These are phyloP conservation scores for Psilocybe azurescens DNA, from an alignment of 768 basidiomycete species.

Conservation along the genomic window DNA sequence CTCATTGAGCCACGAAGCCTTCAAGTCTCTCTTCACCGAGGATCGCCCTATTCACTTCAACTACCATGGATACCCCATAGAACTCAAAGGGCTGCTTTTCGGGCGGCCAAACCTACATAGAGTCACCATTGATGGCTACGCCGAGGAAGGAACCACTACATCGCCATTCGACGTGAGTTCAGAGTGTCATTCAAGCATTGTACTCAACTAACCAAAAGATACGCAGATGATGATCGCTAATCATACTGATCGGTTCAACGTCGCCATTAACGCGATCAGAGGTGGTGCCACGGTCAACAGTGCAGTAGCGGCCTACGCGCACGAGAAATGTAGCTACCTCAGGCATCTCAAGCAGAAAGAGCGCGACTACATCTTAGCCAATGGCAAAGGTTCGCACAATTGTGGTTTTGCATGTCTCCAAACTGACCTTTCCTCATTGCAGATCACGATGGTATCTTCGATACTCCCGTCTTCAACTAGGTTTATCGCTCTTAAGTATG, in stretches of 20 bases:
- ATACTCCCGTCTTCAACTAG: constrained; percentile 49
- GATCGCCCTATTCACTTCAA: constrained; percentile 78
- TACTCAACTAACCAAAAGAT: not conserved
- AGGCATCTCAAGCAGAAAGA: constrained; percentile 68
- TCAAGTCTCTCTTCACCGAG: constrained; percentile 72
- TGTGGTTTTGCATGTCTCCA: not conserved
- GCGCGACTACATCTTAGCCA: constrained; percentile 60
- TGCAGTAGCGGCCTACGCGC: constrained; percentile 60
- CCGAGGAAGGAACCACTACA: constrained; percentile 81
- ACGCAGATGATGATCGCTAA: constrained; percentile 79
- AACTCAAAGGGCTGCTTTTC: constrained; percentile 69
- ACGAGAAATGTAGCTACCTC: constrained; percentile 59
- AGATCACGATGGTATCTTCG: constrained; percentile 53
- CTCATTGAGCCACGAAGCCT: constrained; percentile 63
- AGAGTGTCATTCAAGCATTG: constrained; percentile 1
- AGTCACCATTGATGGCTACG: constrained; percentile 65
- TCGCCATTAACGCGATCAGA: constrained; percentile 65
- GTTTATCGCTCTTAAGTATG: no score
- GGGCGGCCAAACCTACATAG: constrained; percentile 56
- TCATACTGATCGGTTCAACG: constrained; percentile 67
- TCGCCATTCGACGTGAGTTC: constrained; percentile 74
- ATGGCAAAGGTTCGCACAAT: constrained; percentile 56
- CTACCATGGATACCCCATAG: constrained; percentile 83
- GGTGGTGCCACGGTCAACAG: constrained; percentile 57
- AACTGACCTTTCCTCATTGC: constrained; percentile 1